Conservation (phyloP, 371 early-diverging fungal species). For the Fennellomyces sp. region DNA sequence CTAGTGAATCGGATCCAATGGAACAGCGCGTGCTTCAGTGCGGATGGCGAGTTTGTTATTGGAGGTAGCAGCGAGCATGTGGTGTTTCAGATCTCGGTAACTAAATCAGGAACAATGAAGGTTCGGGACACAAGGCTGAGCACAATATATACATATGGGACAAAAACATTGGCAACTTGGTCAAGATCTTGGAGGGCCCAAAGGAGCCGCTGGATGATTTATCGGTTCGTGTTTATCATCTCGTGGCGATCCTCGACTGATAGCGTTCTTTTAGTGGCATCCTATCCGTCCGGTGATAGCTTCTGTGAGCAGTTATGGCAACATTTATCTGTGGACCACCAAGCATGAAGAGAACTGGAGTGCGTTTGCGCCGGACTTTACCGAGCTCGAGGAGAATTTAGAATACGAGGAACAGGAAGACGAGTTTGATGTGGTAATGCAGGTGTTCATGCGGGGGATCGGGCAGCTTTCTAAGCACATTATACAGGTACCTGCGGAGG, state of each 20-base stretch:
- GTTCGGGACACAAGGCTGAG: conserved; percentile 78
- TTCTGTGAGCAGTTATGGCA: conserved; percentile 82
- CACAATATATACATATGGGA: conserved; percentile 97
- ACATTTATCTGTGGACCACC: conserved; percentile 88
- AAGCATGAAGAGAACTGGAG: conserved; percentile 88
- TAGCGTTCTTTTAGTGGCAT: conserved; percentile 74
- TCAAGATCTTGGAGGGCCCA: conserved; percentile 91
- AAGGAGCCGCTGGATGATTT: conserved; percentile 86
- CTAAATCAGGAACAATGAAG: conserved; percentile 19
- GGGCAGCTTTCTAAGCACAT: neutral
- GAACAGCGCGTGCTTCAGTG: conserved; percentile 82
- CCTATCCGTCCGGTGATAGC: conserved; percentile 85
- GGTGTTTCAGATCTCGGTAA: too few relatives aligned
- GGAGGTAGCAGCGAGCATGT: conserved; percentile 43
- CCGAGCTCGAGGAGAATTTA: conserved; percentile 88
- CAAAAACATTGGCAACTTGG: conserved; percentile 74
- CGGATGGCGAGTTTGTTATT: conserved; percentile 86
- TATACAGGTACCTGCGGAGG: conserved; percentile 52
- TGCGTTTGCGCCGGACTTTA: conserved; percentile 91
- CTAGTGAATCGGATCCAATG: conserved; percentile 87
- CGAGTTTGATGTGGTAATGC: conserved; percentile 83
- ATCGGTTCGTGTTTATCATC: conserved; percentile 71
- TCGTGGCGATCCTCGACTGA: neutral
- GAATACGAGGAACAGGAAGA: conserved; percentile 93
- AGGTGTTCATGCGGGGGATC: neutral